Evolutionary conservation across 495 filamentous ascomycete species (phyloP).

Genomic region (Lophiotrema nucula): DNA sequence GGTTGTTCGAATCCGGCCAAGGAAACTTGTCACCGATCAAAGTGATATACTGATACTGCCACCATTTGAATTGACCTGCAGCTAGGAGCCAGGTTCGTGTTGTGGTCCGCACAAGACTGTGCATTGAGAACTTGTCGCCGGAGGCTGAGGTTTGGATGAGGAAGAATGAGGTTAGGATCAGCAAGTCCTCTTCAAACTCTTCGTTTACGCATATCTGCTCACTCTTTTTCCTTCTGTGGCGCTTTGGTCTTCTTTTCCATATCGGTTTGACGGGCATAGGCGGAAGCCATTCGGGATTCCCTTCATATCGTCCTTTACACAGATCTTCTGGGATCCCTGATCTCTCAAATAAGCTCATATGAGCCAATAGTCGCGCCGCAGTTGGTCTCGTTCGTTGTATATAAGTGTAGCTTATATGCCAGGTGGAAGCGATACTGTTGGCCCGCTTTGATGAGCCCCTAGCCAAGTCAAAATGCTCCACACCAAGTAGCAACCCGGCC

Average conservation of each 20-base stretch:
- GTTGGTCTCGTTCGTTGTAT: constrained; percentile 37
- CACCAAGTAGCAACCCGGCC: constrained; percentile 42
- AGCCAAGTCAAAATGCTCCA: constrained; percentile 41
- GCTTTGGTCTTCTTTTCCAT: background rate
- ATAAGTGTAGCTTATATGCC: constrained; percentile 47
- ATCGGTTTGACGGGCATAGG: background rate
- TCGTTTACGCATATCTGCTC: background rate
- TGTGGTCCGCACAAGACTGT: constrained; percentile 15
- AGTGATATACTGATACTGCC: constrained; percentile 7
- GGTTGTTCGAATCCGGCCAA: background rate
- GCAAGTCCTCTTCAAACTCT: constrained; percentile 7
- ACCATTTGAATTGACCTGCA: background rate
- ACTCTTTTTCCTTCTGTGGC: background rate
- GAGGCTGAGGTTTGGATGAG: constrained; percentile 1
- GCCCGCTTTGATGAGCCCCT: constrained; percentile 42
- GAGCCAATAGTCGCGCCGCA: constrained; percentile 31
- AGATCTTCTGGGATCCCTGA: constrained; percentile 34
- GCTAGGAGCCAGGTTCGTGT: constrained; percentile 12
- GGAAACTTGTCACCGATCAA: background rate
- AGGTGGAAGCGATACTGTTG: constrained; percentile 50
- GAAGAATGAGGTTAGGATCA: constrained; percentile 5
- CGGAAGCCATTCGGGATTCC: background rate
- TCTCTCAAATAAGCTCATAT: constrained; percentile 35
- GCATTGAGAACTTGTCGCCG: constrained; percentile 8
- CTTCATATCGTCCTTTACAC: constrained; percentile 5